phyloP scores from a whole-genome alignment of 2,329 filamentous ascomycete species.

The Tetracladium maxilliforme region DNA sequence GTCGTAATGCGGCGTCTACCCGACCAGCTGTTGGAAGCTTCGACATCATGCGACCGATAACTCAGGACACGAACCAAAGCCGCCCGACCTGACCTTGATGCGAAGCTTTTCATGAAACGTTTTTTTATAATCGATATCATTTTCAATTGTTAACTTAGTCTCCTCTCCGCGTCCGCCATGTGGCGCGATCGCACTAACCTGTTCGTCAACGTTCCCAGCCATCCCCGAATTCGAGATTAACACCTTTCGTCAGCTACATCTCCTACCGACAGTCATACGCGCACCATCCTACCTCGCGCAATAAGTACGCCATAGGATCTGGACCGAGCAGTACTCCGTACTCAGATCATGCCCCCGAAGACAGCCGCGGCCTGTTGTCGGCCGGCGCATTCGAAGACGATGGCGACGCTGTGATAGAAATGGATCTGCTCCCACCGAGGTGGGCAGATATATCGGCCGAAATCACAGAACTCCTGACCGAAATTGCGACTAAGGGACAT shows the following conservation, averaged over 20 bases:
- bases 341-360: constrained; percentile 44
- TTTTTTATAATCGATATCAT: no score
- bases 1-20: no score
- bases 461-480: constrained; percentile 66
- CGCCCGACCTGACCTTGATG: no score
- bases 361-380: constrained; percentile 74
- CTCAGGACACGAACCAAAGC: no score
- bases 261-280: constrained; percentile 98
- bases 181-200: constrained; percentile 99
- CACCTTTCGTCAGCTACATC: constrained; percentile 55
- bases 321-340: constrained; percentile 45
- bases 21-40: no score
- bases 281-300: constrained; percentile 54
- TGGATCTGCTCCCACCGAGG: constrained; percentile 87
- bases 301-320: constrained; percentile 23
- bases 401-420: constrained; percentile 92
- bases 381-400: constrained; percentile 66
- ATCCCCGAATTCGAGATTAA: constrained; percentile 13
- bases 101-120: no score
- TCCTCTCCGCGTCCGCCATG: constrained; percentile 61
- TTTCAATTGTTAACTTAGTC: no score
- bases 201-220: constrained; percentile 33
- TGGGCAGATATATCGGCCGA: constrained; percentile 96
- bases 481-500: constrained; percentile 71
- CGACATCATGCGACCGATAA: no score